Base-by-base conservation (phyloP, 2,329 filamentous ascomycete genomes). In the Ceratocystis cubensis region DNA sequence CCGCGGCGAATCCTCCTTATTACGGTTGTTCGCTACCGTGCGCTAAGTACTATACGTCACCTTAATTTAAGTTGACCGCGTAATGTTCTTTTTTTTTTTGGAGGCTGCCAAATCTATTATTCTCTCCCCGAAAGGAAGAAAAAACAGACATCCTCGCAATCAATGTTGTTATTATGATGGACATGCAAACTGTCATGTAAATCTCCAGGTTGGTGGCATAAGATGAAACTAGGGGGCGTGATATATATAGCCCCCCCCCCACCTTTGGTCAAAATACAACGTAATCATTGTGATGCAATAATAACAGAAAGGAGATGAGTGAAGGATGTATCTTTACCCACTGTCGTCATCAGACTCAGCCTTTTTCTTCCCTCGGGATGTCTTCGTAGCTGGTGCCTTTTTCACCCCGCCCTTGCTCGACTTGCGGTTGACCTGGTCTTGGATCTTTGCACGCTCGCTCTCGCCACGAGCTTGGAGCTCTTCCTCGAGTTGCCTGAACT, bases 381-480 rank as follows among this genome's bases (percentile, higher is more conserved):
- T 69, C 71, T 74, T 75, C 70, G 74, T 74, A 70, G 71, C 72
- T 22, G 68, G 70, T n/a, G 72, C 73, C 73, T 76, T 72, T 67
- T 75, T 77, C 59, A 76, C 75, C 30, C 78, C 78, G 67, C 81
- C 82, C 72, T 87, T 86, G 69, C 80, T 83, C 30, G 80, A 75
- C 76, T 90, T 93, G 73, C 86, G 86, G 70, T 94, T 87, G 10
- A 89, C 88, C 76, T 94, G 89, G 45, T 85, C 88, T 75, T 88
- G 85, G 64, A 93, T 82, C 74, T 88, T 89, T 69, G 82, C 81
- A 65, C 94, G 80, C 76, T 96, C 91, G 8, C 77, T 78, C 20
- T 79, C 80, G 0, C 94, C 94, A 72, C 83, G 79, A 46, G 82
- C 84, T 67, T 87, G 81, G 70, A 97, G 74, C 63, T 84, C 80